phyloP scores from a whole-genome alignment of 2,329 filamentous ascomycete genomes.

The Cytospora leucostoma region DNA sequence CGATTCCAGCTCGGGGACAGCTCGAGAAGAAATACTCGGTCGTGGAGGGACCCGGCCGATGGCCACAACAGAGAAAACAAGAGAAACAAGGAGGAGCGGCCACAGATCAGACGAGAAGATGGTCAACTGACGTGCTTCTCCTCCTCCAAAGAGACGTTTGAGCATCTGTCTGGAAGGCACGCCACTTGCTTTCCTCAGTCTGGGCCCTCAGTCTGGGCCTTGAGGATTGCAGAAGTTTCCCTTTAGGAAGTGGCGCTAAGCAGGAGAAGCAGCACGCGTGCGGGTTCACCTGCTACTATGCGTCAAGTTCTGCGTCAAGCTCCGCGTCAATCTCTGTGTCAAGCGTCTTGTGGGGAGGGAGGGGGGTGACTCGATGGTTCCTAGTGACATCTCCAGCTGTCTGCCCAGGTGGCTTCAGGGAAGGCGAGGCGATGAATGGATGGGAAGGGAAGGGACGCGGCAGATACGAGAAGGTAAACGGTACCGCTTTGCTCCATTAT shows the following conservation, averaged over 20 bases:
- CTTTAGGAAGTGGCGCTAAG: background rate
- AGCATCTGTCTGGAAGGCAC: background rate
- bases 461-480: constrained; percentile 11
- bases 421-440: background rate
- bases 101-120: background rate
- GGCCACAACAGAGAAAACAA: background rate
- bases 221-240: background rate
- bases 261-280: constrained; percentile 5
- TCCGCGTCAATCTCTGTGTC: background rate
- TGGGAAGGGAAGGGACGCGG: constrained; percentile 13
- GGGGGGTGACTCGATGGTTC: background rate
- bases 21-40: constrained; percentile 12
- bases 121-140: constrained; percentile 5
- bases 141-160: background rate
- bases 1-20: background rate
- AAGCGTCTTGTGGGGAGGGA: constrained; percentile 13
- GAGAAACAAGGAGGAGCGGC: background rate
- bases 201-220: background rate
- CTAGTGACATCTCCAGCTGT: background rate
- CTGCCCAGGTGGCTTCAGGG: constrained; percentile 14
- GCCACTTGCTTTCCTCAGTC: background rate
- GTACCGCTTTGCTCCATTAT: background rate
- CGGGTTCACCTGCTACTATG: constrained; percentile 7
- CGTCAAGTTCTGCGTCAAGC: too few species aligned
- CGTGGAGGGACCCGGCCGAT: background rate